These are phyloP conservation scores for Prinsepia uniflora DNA, from an alignment of 306 rosid species.

Conservation along the genomic window DNA sequence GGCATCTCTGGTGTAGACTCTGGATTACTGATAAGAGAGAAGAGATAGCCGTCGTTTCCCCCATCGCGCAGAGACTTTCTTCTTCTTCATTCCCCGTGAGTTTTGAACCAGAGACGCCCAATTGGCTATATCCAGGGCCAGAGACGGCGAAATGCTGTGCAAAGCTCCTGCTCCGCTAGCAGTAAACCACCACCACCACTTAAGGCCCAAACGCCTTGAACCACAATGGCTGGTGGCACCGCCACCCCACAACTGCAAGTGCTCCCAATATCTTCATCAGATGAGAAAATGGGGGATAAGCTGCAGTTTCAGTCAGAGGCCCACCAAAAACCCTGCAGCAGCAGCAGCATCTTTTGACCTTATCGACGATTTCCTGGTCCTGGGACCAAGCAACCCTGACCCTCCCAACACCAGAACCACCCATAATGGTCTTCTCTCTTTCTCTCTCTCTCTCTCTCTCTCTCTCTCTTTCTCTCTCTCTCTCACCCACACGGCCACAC, in stretches of 20 bases:
- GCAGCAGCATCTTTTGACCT: constrained; percentile 4
- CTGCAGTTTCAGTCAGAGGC: constrained; percentile 7
- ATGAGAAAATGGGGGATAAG: constrained; percentile 13
- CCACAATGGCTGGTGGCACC: background rate
- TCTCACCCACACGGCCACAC: no score
- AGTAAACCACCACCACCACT: constrained; percentile 23
- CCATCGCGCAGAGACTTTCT: background rate
- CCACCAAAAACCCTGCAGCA: constrained; percentile 1
- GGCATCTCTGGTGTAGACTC: background rate
- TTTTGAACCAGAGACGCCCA: background rate
- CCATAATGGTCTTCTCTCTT: constrained; percentile 3
- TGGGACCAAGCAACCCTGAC: constrained; percentile 1
- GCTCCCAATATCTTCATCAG: background rate
- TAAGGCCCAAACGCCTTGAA: constrained; percentile 21
- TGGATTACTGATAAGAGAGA: background rate
- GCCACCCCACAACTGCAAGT: constrained; percentile 10
- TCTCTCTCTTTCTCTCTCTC: background rate
- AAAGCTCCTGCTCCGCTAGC: constrained; percentile 24
- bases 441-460: background rate
- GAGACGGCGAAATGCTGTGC: constrained; percentile 10
- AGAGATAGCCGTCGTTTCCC: background rate
- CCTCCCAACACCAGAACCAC: constrained; percentile 9
- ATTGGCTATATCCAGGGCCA: background rate
- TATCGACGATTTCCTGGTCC: constrained; percentile 13
- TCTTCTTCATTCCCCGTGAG: background rate